Evolutionary conservation across 805 yeast genomes (phyloP).

Genomic region (Schwanniomyces pseudopolymorphus): DNA sequence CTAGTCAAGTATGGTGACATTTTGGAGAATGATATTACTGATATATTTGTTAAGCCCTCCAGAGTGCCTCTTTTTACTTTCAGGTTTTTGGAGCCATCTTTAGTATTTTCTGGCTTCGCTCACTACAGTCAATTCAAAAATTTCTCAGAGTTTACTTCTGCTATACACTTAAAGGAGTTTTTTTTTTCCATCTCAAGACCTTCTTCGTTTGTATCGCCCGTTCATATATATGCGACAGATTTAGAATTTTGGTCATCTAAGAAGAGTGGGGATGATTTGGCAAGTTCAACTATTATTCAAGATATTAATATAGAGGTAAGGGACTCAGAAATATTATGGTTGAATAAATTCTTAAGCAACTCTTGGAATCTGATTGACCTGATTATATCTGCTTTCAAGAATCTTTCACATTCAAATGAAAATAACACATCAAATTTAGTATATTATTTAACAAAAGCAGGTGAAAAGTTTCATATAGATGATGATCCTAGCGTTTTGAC

Average conservation of each 20-base stretch:
- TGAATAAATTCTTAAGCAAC: slow-evolving; percentile 14
- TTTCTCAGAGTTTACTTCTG: slow-evolving; percentile 18
- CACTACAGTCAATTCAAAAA: not conserved
- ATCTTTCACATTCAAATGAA: slow-evolving; percentile 10
- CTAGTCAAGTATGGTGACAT: slow-evolving; percentile 38
- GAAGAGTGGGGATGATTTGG: slow-evolving; percentile 11
- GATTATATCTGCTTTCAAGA: slow-evolving; percentile 15
- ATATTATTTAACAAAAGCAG: slow-evolving; percentile 40
- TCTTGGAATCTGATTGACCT: slow-evolving; percentile 12
- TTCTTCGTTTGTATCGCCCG: slow-evolving; percentile 12
- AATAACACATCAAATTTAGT: slow-evolving; percentile 35
- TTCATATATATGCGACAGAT: slow-evolving; percentile 20
- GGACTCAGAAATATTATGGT: slow-evolving; percentile 20
- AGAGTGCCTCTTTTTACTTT: slow-evolving; percentile 25
- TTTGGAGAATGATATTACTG: slow-evolving; percentile 16
- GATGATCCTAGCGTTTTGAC: slow-evolving; percentile 91
- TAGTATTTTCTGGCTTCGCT: slow-evolving; percentile 25
- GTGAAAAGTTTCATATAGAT: slow-evolving; percentile 47
- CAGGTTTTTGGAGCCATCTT: slow-evolving; percentile 33
- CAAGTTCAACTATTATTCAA: slow-evolving; percentile 20
- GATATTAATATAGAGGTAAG: slow-evolving; percentile 17
- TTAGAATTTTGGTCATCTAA: slow-evolving; percentile 38
- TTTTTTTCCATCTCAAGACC: slow-evolving; percentile 25
- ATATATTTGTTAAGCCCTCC: slow-evolving; percentile 28
- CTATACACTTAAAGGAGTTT: slow-evolving; percentile 31